Evolutionary conservation across 139 green algal genomes (phyloP), one percentile per base, ranked within the genome.

Genomic region (Chlorella sp.): DNA sequence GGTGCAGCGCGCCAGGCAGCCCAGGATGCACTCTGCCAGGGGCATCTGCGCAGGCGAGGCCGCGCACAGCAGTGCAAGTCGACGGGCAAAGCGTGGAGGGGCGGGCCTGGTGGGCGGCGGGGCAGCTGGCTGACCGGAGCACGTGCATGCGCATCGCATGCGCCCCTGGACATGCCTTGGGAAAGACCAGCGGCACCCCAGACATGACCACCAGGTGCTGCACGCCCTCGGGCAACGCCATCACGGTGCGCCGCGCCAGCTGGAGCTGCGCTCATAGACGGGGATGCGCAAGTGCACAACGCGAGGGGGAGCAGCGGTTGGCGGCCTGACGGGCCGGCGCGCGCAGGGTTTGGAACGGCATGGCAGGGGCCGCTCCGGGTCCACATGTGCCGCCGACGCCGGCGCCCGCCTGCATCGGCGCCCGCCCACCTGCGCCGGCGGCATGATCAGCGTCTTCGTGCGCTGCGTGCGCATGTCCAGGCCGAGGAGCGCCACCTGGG

Each of bases 381-480:
- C 21, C 5, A 6, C n/a, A 41, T 67, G 60, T 46, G 60, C 33
- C 33, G 60, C 15, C 33, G 33, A 27, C 63, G 9, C 21, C 27
- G 40, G 0, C 3, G 40, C 40, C 5, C 15, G 5, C 35, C 71
- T 46, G n/a, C n/a, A n/a, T n/a, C n/a, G n/a, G n/a, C n/a, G n/a
- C n/a, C n/a, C n/a, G n/a, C n/a, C n/a, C n/a, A n/a, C n/a, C n/a
- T n/a, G n/a, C 14, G 33, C 73, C 43, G 64, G 59, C 15, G 82
- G 82, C 46, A 89, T 82, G 62, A 89, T 80, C 31, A 50, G 45
- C 29, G 71, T 53, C 55, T 77, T 79, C 19, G 59, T 84, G 41
- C 84, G 82, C 71, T 83, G 46, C 29, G 46, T 76, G 38, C 84
- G 61, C 67, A 82, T 82, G 80, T 89, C 84, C n/a, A 84, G 69